Evolutionary conservation across 192 early-diverging fungal genomes (phyloP), one percentile per base, ranked within the genome.

Genomic region (Linnemannia zychae): DNA sequence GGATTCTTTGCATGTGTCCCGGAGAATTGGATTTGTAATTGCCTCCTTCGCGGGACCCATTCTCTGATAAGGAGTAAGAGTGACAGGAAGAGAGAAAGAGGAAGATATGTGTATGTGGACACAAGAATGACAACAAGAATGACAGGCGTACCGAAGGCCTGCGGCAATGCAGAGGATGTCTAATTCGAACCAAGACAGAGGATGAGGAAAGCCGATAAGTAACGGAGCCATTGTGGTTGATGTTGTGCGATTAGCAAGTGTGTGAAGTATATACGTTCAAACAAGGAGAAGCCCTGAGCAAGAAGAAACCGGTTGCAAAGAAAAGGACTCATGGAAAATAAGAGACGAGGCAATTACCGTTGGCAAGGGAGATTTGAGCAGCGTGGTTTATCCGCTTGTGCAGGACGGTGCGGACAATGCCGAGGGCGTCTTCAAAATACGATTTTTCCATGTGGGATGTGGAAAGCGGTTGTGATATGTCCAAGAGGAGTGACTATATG

Each of bases 81-180:
- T 24, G 28, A 3, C 15, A 3, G 9, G 28, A 44, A 44, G 40
- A 44, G 9, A 9, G 40, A 9, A 44, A 6, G 40, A n/a, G n/a
- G n/a, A n/a, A n/a, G n/a, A n/a, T n/a, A n/a, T n/a, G n/a, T n/a
- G n/a, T n/a, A n/a, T n/a, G n/a, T n/a, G n/a, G n/a, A n/a, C n/a
- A 34, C 34, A 66, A 28, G 34, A 34, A 5, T 66, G 60, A 63
- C 15, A 22, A 63, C 13, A 66, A 28, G 12, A 66, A 66, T 7
- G 38, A 16, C 7, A 20, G 33, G 9, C 53, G 28, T 75, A 84
- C 82, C 82, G 57, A 40, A 84, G 46, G 3, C 77, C 82, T 9
- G 76, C 76, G 12, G 82, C 72, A 18, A 84, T 75, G 48, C 82
- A 84, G 15, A 84, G 67, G 28, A 84, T 84, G 37, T 84, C 82